Evolutionary conservation across 305 asterid species (phyloP).

Genomic region (Petunia hybrid): DNA sequence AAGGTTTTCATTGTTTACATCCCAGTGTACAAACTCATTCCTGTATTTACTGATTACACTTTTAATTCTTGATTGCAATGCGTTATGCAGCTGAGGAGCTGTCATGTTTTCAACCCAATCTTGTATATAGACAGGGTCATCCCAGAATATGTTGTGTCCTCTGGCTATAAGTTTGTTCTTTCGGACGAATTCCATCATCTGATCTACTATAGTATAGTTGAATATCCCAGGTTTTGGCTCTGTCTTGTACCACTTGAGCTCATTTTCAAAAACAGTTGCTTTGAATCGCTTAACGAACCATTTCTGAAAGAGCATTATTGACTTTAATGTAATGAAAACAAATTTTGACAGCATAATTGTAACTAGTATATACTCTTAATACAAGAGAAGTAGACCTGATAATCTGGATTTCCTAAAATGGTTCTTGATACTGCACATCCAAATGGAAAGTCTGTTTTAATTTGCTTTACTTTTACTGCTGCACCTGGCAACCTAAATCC

Average conservation of each 20-base stretch:
- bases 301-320: constrained; percentile 38
- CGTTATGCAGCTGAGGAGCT: constrained; percentile 45
- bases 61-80: constrained; percentile 53
- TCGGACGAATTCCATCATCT: constrained; percentile 64
- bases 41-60: constrained; percentile 62
- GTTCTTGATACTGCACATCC: constrained; percentile 72
- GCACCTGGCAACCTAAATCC: constrained; percentile 61
- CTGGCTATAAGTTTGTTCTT: constrained; percentile 62
- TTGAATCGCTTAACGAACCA: constrained; percentile 79
- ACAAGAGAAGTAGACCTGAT: constrained; percentile 50
- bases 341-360: background rate
- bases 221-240: constrained; percentile 55
- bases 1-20: constrained; percentile 79
- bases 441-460: constrained; percentile 74
- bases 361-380: background rate
- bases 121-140: constrained; percentile 56
- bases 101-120: constrained; percentile 68
- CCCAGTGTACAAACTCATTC: constrained; percentile 80
- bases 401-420: constrained; percentile 56
- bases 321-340: background rate
- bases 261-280: constrained; percentile 83
- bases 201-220: constrained; percentile 70
- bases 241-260: constrained; percentile 80
- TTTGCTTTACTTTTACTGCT: constrained; percentile 53
- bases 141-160: constrained; percentile 91